These are phyloP conservation scores for Thielaviopsis cerberus DNA, from an alignment of 2,329 filamentous ascomycete genomes.

Conservation along the genomic window DNA sequence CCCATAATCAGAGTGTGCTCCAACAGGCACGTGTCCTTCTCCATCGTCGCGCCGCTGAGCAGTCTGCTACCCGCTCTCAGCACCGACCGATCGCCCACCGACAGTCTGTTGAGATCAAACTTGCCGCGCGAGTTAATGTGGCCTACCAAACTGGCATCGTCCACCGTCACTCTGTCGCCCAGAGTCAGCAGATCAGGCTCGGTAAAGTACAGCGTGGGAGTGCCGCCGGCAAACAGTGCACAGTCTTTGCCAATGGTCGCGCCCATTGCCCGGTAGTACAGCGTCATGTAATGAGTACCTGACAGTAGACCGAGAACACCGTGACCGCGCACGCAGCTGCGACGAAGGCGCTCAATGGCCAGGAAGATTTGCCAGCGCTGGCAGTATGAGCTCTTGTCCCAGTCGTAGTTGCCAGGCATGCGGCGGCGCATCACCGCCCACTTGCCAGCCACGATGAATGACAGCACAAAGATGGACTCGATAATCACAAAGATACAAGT, in stretches of 20 bases:
- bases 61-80: constrained; percentile 32
- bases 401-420: constrained; percentile 34
- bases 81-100: constrained; percentile 32
- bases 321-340: constrained; percentile 29
- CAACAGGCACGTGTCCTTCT: constrained; percentile 31
- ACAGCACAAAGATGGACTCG: constrained; percentile 24
- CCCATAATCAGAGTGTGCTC: constrained; percentile 40
- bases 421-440: constrained; percentile 34
- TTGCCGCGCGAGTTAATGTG: constrained; percentile 39
- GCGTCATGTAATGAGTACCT: constrained; percentile 31
- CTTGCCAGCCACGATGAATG: constrained; percentile 26
- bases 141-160: constrained; percentile 36
- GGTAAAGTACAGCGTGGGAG: constrained; percentile 34
- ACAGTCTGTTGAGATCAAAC: constrained; percentile 33
- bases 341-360: constrained; percentile 30
- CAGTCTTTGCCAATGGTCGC: constrained; percentile 36
- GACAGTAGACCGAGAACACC: constrained; percentile 35
- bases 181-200: constrained; percentile 37
- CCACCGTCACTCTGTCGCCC: constrained; percentile 33
- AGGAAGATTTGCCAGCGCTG: constrained; percentile 39
- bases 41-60: constrained; percentile 34
- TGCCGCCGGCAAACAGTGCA: constrained; percentile 34
- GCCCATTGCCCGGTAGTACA: constrained; percentile 35
- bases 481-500: constrained; percentile 25
- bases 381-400: constrained; percentile 37